A percentile compares a stretch with the other conserved stretches of the same genome.
These are phyloP conservation scores for Tolypocladium endophyticum DNA, from an alignment of 2,329 filamentous ascomycete genomes.

Conservation along the genomic window DNA sequence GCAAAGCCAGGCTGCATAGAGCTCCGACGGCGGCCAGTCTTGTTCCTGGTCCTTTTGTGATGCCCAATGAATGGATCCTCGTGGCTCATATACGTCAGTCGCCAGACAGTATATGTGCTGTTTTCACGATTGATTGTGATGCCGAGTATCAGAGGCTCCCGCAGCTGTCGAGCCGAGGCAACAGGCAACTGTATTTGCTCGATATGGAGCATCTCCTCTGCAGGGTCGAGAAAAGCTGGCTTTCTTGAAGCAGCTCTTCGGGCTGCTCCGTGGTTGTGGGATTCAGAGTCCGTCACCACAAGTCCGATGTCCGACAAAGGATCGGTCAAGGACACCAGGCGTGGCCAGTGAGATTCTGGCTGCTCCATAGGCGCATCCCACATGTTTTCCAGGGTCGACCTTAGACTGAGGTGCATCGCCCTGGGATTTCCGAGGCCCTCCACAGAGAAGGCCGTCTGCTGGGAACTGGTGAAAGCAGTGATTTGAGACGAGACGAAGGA, in stretches of 20 bases:
- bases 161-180: conserved; percentile 19
- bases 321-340: conserved; percentile 75
- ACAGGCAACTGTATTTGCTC: conserved; percentile 54
- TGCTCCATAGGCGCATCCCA: conserved; percentile 45
- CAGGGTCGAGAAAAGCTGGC: conserved; percentile 53
- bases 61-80: conserved; percentile 44
- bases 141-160: conserved; percentile 55
- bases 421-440: conserved; percentile 47
- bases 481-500: conserved; percentile 69
- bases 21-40: conserved; percentile 44
- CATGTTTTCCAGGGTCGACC: conserved; percentile 44
- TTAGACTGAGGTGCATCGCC: conserved; percentile 39
- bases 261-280: conserved; percentile 15
- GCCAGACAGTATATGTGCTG: conserved; percentile 77
- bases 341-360: conserved; percentile 53
- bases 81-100: conserved; percentile 63
- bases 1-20: conserved; percentile 57
- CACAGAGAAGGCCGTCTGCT: conserved; percentile 43
- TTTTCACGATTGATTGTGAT: conserved; percentile 72
- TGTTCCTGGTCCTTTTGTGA: conserved; percentile 33
- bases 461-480: conserved; percentile 39
- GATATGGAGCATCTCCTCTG: conserved; percentile 77
- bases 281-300: conserved; percentile 53
- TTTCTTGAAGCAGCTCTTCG: conserved; percentile 27
- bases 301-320: conserved; percentile 79